These are phyloP conservation scores for Purshia tridentata DNA, from an alignment of 306 rosid genomes.

Conservation along the genomic window DNA sequence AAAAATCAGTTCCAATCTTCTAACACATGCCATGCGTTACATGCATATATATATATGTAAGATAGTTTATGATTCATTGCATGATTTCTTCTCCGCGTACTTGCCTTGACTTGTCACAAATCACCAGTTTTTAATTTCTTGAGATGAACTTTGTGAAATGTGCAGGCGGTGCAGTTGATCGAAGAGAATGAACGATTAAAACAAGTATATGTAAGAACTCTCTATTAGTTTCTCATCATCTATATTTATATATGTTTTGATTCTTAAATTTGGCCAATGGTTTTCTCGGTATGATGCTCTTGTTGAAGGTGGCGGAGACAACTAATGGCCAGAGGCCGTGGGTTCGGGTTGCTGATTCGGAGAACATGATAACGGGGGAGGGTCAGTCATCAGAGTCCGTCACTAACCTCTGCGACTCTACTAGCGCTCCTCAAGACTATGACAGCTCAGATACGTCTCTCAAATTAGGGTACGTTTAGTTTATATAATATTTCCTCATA, in stretches of 20 bases:
- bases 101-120: neutral
- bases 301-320: slow-evolving; percentile 42
- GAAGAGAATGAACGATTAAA: slow-evolving; percentile 76
- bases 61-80: neutral
- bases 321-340: slow-evolving; percentile 23
- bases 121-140: neutral
- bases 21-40: neutral
- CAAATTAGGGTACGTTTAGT: slow-evolving; percentile 68
- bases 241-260: neutral
- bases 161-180: slow-evolving; percentile 62
- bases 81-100: neutral
- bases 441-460: slow-evolving; percentile 87
- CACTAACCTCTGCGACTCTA: slow-evolving; percentile 60
- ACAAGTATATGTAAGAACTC: slow-evolving; percentile 38
- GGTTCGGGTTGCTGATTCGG: slow-evolving; percentile 45
- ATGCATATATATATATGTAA: neutral
- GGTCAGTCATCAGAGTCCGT: slow-evolving; percentile 90
- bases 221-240: neutral
- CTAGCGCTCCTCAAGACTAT: slow-evolving; percentile 57
- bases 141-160: slow-evolving; percentile 1
- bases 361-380: slow-evolving; percentile 46
- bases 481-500: neutral
- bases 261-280: slow-evolving; percentile 8
- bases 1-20: neutral
- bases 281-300: neutral